Conservation (phyloP, 2,329 filamentous ascomycete genomes). For the Ceratocystis cubensis region DNA sequence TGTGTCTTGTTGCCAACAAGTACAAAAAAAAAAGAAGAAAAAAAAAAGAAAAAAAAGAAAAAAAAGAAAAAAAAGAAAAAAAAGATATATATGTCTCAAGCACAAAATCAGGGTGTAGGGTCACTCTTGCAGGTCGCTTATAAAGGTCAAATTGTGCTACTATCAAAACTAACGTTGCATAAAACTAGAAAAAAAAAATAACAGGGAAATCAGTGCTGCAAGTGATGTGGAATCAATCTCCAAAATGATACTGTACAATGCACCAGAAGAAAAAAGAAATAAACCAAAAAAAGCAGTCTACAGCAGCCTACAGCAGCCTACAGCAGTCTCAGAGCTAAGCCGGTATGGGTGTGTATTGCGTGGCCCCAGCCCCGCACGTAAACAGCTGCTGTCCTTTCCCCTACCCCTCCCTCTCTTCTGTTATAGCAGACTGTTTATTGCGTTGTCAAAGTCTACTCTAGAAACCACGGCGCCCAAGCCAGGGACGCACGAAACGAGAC, state of each 20-base stretch:
- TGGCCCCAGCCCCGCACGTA: slow-evolving; percentile 2
- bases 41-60: no score
- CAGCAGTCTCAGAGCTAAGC: background rate
- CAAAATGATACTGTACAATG: background rate
- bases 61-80: no score
- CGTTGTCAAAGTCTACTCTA: background rate
- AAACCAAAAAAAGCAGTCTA: background rate
- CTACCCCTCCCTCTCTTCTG: background rate
- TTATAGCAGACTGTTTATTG: background rate
- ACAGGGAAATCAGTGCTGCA: slow-evolving; percentile 1
- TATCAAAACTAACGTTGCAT: background rate
- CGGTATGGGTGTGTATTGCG: background rate
- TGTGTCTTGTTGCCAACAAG: no score
- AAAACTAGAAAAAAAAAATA: background rate
- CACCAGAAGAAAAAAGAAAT: background rate
- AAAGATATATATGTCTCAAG: background rate
- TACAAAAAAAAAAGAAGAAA: no score
- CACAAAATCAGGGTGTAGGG: no score
- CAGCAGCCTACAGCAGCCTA: no score
- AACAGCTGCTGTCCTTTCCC: background rate
- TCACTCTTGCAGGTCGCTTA: background rate
- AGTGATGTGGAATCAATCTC: slow-evolving; percentile 2
- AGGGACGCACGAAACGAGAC: background rate
- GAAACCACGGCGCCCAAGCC: background rate
- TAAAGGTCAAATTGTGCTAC: background rate